Conservation (phyloP, 305 asterid species). For the Fraxinus greggii region DNA sequence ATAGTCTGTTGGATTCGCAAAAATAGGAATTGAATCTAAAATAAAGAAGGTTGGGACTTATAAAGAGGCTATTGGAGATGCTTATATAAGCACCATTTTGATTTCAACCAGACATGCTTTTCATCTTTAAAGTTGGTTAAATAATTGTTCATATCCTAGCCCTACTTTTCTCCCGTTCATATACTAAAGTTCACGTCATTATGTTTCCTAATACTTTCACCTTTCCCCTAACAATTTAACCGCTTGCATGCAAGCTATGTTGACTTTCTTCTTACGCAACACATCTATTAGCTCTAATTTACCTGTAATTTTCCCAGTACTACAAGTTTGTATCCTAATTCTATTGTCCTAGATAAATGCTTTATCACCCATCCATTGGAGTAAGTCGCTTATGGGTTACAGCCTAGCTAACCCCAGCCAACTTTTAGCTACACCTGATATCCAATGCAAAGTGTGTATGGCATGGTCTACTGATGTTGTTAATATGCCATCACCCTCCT, state of each 20-base stretch:
- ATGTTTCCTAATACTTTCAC: not conserved
- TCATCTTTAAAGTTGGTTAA: not conserved
- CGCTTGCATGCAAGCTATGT: not conserved
- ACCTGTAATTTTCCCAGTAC: not conserved
- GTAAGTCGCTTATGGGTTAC: not conserved
- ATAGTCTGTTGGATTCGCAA: not conserved
- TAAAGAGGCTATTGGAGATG: not conserved
- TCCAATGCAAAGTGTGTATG: not conserved
- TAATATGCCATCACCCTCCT: not conserved
- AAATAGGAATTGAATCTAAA: not conserved
- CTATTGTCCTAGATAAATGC: not conserved
- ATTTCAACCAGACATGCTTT: not conserved
- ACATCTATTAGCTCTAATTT: not conserved
- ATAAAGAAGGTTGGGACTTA: not conserved
- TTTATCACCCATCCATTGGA: not conserved
- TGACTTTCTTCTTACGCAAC: not conserved
- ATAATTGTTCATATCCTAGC: not conserved
- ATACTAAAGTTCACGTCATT: not conserved
- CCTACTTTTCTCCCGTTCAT: not conserved
- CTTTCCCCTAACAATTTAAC: not conserved
- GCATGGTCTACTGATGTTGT: not conserved
- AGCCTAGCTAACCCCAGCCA: not conserved
- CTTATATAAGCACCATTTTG: not conserved
- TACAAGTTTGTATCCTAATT: not conserved
- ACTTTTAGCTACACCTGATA: not conserved